Evolutionary conservation across 306 rosid species (phyloP).

Genomic region (Leucaena leucocephala): DNA sequence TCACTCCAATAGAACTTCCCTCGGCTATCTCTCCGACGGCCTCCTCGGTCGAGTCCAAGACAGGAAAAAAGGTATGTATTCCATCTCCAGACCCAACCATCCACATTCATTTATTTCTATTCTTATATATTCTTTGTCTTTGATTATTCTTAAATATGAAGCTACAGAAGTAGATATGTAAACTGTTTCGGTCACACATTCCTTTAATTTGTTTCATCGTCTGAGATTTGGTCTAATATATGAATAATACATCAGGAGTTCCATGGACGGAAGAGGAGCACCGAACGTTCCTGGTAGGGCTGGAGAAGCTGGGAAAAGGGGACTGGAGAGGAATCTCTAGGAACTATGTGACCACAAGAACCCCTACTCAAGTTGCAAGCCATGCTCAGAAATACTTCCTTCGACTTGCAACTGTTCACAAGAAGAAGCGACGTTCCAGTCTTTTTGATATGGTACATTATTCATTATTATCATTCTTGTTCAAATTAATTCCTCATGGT

Average conservation of each 20-base stretch:
- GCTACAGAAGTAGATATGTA: no score
- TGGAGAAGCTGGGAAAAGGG: slow-evolving; percentile 76
- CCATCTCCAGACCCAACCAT: background rate
- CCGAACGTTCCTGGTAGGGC: slow-evolving; percentile 64
- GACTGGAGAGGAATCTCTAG: slow-evolving; percentile 82
- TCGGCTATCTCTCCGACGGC: slow-evolving; percentile 72
- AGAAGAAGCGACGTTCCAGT: slow-evolving; percentile 75
- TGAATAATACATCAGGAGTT: slow-evolving; percentile 46
- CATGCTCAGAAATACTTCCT: slow-evolving; percentile 83
- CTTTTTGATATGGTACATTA: slow-evolving; percentile 64
- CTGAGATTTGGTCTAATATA: no score
- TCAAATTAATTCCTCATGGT: background rate
- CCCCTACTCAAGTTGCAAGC: slow-evolving; percentile 85
- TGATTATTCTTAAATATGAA: no score
- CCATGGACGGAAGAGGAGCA: slow-evolving; percentile 90
- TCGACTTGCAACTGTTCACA: slow-evolving; percentile 51
- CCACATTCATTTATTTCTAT: no score
- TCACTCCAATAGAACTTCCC: slow-evolving; percentile 32
- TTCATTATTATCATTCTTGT: no score
- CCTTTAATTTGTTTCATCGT: no score
- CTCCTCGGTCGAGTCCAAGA: slow-evolving; percentile 55
- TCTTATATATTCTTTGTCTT: no score
- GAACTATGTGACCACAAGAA: slow-evolving; percentile 66
- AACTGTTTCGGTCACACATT: no score
- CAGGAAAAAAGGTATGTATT: slow-evolving; percentile 57